A percentile compares a stretch with the other conserved stretches of the same genome.
phyloP scores from a whole-genome alignment of 1,139 yeast species.

The Debaryomyces singareniensis region DNA sequence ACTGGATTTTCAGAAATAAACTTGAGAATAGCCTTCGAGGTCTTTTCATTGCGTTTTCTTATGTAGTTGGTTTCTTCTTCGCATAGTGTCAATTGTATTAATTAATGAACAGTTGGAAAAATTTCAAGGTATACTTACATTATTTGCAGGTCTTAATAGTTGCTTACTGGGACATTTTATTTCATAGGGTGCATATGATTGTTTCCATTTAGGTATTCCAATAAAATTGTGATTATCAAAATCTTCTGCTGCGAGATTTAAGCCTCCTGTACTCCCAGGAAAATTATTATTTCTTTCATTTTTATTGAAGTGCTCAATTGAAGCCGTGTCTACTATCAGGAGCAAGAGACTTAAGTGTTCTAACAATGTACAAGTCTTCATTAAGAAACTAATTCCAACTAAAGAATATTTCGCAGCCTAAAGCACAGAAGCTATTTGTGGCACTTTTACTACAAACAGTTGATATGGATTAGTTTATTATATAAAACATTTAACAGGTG shows the following conservation, averaged over 20 bases:
- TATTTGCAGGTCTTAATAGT: constrained; percentile 30
- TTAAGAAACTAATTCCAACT: neutral
- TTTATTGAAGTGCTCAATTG: no score
- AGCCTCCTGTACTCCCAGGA: no score
- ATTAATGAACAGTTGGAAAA: no score
- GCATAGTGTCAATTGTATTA: no score
- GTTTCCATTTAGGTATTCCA: no score
- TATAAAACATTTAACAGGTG: neutral
- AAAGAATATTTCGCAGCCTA: neutral
- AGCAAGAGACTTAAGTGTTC: no score
- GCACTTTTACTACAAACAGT: neutral
- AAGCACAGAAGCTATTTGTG: neutral
- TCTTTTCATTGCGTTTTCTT: constrained; percentile 19
- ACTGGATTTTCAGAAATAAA: constrained; percentile 31
- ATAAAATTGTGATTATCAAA: no score
- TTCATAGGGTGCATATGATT: constrained; percentile 32
- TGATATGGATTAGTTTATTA: neutral
- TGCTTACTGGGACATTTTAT: constrained; percentile 35
- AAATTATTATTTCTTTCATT: no score
- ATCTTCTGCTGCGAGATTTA: no score
- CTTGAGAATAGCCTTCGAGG: constrained; percentile 23
- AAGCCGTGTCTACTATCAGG: no score
- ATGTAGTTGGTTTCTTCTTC: constrained; percentile 34
- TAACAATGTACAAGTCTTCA: neutral
- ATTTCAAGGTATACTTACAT: constrained; percentile 23